Evolutionary conservation across 169 alveolate genomes (phyloP).

Genomic region (Plasmodium vinckei): DNA sequence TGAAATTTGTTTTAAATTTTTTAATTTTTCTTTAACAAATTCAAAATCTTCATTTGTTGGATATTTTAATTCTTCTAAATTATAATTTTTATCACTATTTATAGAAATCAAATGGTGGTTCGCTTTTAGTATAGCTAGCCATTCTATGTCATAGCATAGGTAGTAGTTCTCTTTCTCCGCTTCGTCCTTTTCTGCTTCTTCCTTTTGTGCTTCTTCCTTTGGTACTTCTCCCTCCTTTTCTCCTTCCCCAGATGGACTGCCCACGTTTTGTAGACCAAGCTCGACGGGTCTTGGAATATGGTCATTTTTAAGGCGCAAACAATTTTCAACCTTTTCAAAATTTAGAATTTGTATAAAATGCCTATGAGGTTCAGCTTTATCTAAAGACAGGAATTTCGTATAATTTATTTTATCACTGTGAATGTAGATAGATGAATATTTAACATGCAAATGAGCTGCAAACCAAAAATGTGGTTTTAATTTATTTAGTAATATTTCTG

Average conservation of each 20-base stretch:
- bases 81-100: conserved; percentile 33
- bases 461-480: conserved; percentile 84
- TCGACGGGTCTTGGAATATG: conserved; percentile 14
- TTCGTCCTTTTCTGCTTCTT: not conserved
- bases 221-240: not conserved
- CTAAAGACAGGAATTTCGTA: conserved; percentile 32
- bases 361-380: conserved; percentile 43
- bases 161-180: conserved; percentile 11
- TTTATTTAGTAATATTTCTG: conserved; percentile 77
- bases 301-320: conserved; percentile 4
- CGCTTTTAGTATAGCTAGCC: conserved; percentile 72
- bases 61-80: conserved; percentile 39
- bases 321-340: conserved; percentile 11
- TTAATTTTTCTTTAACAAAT: conserved; percentile 21
- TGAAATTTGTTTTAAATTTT: conserved; percentile 24
- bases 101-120: conserved; percentile 37
- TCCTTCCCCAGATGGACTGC: not conserved
- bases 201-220: not conserved
- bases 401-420: conserved; percentile 78
- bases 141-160: conserved; percentile 55
- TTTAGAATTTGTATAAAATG: conserved; percentile 69
- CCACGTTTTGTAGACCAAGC: conserved; percentile 1
- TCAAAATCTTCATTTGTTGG: conserved; percentile 64
- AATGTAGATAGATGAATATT: conserved; percentile 78
- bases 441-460: conserved; percentile 83